phyloP scores from a whole-genome alignment of 257 asterid genomes.

The Mentha longifolia region DNA sequence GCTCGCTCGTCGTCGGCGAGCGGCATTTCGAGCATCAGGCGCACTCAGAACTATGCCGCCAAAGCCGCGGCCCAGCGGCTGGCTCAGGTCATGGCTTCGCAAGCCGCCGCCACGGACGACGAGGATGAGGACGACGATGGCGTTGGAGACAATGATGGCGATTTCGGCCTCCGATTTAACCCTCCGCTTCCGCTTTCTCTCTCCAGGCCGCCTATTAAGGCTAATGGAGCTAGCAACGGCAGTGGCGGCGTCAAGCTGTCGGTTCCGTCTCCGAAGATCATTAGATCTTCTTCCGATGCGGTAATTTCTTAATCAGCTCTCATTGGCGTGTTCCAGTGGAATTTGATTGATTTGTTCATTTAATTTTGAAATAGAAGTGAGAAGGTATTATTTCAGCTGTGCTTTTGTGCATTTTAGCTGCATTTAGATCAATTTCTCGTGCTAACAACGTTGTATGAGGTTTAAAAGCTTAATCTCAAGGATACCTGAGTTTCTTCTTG shows the following conservation, averaged over 20 bases:
- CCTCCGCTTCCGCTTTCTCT: slow-evolving; percentile 73
- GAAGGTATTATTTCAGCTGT: neutral
- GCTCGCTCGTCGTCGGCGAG: slow-evolving; percentile 70
- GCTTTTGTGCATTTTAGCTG: slow-evolving; percentile 31
- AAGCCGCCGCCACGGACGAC: slow-evolving; percentile 61
- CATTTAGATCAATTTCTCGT: slow-evolving; percentile 16
- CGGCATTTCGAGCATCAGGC: slow-evolving; percentile 89
- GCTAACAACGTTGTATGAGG: slow-evolving; percentile 13
- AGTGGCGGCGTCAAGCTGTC: slow-evolving; percentile 43
- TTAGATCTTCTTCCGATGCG: slow-evolving; percentile 94
- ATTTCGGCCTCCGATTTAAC: slow-evolving; percentile 67
- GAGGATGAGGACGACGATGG: slow-evolving; percentile 59
- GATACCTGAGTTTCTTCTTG: slow-evolving; percentile 16
- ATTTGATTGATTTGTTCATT: slow-evolving; percentile 22
- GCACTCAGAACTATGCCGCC: slow-evolving; percentile 94
- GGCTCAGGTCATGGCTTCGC: slow-evolving; percentile 99
- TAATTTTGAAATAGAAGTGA: neutral
- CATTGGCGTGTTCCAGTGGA: slow-evolving; percentile 2
- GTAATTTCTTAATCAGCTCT: slow-evolving; percentile 41
- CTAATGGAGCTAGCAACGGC: slow-evolving; percentile 43
- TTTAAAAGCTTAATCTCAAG: slow-evolving; percentile 15
- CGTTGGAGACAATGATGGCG: slow-evolving; percentile 49
- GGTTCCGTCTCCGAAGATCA: slow-evolving; percentile 54
- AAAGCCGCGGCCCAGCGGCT: slow-evolving; percentile 99
- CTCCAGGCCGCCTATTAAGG: slow-evolving; percentile 56